phyloP scores from a whole-genome alignment of 164 flowering plant species.

The Cinnamomum chago region DNA sequence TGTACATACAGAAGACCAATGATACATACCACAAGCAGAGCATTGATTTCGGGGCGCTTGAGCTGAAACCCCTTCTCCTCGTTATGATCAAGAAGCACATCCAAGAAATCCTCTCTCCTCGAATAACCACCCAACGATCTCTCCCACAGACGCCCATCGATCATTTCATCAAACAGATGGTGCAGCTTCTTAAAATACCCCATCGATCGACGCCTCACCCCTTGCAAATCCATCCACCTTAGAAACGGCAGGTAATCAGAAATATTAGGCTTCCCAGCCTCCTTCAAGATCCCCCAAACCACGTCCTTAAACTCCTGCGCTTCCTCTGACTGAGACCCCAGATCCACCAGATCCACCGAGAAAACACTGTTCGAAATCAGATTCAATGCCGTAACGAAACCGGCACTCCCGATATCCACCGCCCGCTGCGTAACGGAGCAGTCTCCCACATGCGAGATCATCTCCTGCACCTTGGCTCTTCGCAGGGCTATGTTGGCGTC shows the following conservation, averaged over 20 bases:
- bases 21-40: neutral
- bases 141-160: neutral
- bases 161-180: neutral
- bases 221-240: conserved; percentile 1
- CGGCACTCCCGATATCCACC: neutral
- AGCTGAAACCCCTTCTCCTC: neutral
- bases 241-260: conserved; percentile 1
- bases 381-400: neutral
- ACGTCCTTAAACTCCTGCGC: conserved; percentile 5
- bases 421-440: neutral
- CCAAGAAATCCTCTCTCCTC: neutral
- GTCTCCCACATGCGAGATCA: neutral
- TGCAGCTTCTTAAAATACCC: neutral
- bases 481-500: neutral
- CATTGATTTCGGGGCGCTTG: neutral
- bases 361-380: neutral
- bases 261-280: neutral
- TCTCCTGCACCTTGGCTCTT: neutral
- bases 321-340: neutral
- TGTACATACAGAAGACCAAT: no score
- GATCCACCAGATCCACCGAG: conserved; percentile 3
- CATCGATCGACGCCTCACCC: neutral
- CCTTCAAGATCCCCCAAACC: neutral
- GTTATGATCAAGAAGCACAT: conserved; percentile 4
- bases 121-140: neutral